Conservation (phyloP, 176 grass and related monocot genomes). For the Dendrocalamus sinicus region DNA sequence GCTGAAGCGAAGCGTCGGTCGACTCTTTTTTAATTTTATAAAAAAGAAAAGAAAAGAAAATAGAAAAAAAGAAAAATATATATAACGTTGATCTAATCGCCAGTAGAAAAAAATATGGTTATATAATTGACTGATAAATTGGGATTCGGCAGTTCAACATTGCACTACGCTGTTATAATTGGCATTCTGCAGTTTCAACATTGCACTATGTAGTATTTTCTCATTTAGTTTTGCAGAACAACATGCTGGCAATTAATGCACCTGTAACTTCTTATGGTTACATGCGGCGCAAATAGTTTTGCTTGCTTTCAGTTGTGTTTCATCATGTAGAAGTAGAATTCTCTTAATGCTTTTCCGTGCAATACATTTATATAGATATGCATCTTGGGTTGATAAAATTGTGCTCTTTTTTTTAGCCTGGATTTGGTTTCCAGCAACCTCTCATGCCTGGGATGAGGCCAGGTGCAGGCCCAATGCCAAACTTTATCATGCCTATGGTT, state of each 20-base stretch:
- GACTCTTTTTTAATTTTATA: too few species aligned
- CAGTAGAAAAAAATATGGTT: background rate
- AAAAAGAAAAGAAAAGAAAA: too few species aligned
- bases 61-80: too few species aligned
- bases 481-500: constrained; percentile 83
- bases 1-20: too few species aligned
- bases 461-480: constrained; percentile 58
- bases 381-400: background rate
- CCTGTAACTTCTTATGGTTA: background rate
- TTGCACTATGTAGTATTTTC: background rate
- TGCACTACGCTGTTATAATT: constrained; percentile 7
- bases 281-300: background rate
- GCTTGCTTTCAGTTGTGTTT: background rate
- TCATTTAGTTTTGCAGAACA: background rate
- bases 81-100: too few species aligned
- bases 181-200: background rate
- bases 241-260: background rate
- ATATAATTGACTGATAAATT: background rate
- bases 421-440: constrained; percentile 91
- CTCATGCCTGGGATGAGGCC: constrained; percentile 89
- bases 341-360: background rate
- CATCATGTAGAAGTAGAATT: background rate
- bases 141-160: background rate
- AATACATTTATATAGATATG: constrained; percentile 8
- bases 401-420: constrained; percentile 58